Evolutionary conservation across 495 filamentous ascomycete species (phyloP).

Genomic region (Lasiosphaeria ovina): DNA sequence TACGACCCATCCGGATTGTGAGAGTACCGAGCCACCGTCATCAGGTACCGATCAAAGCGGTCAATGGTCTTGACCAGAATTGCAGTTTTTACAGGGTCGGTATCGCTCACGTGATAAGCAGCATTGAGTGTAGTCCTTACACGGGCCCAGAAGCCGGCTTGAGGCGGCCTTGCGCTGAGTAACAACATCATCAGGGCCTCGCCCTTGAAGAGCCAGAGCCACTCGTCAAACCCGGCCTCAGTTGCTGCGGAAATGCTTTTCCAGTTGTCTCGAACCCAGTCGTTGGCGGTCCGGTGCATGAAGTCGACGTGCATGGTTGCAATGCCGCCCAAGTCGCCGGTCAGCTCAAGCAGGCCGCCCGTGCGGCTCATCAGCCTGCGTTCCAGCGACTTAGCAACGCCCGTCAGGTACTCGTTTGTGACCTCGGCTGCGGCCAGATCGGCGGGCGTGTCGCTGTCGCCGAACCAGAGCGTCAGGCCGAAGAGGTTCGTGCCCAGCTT

Average conservation of each 20-base stretch:
- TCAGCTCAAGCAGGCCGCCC: neutral
- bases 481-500: neutral
- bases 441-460: neutral
- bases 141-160: neutral
- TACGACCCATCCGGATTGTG: neutral
- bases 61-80: neutral
- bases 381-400: neutral
- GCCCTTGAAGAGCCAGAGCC: neutral
- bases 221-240: neutral
- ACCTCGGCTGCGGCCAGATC: neutral
- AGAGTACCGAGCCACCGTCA: neutral
- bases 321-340: neutral
- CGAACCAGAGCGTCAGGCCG: neutral
- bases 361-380: neutral
- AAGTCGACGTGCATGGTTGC: neutral
- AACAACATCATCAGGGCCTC: neutral
- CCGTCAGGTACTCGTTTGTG: neutral
- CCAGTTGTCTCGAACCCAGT: conserved; percentile 5
- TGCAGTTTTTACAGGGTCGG: neutral
- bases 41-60: neutral
- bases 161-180: neutral
- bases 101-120: neutral
- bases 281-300: conserved; percentile 5
- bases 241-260: neutral
- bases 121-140: neutral